Evolutionary conservation across 2,329 filamentous ascomycete genomes (phyloP), one percentile per base, ranked within the genome.

Genomic region (Pyrenochaeta sp.): DNA sequence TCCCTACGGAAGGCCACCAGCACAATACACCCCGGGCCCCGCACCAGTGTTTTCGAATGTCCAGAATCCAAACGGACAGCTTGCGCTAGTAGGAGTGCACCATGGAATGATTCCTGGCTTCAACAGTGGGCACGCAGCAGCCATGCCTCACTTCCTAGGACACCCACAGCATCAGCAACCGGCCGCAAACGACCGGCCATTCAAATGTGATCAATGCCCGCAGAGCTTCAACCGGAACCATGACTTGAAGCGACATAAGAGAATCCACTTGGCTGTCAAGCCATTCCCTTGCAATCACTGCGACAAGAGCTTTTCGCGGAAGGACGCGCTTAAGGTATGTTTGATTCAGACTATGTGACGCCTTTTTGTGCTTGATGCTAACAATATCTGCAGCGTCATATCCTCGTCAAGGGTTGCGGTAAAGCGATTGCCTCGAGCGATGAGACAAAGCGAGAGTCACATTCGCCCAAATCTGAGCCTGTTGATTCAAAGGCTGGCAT

Each of bases 211-310:
- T 65, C 85, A 90, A 71, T 99, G 95, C 70, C 87, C 90, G 0
- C 92, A 96, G 73, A 93, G 91, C 32, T 99, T 99, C 79, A 98
- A 96, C 75, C 84, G 95, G 4, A 98, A 98, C 62, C 95, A 98
- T 71, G 95, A 98, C 71, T 77, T 98, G 66, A 99, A 99, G 78
- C 85, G 95, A 45, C 95, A 99, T 75, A 97, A 97, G 81, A 83
- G 92, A 44, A 98, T 98, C 54, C 95, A 99, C 76, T 78, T 98
- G 52, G 91, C 92, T 0, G 91, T 98, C 35, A 99, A 99, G 81
- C 95, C 95, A 0, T 98, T 94, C 75, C 93, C 93, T 0, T 99
- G 95, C 74, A 86, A 82, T 6, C 89, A 90, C 69, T 99, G 95
- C 73, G 92, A 96, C 57, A 98, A 98, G 84, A 95, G 91, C 73